A percentile compares a stretch with the other conserved stretches of the same genome.
These are phyloP conservation scores for Salix dunnii DNA, from an alignment of 345 rosid species.

Conservation along the genomic window DNA sequence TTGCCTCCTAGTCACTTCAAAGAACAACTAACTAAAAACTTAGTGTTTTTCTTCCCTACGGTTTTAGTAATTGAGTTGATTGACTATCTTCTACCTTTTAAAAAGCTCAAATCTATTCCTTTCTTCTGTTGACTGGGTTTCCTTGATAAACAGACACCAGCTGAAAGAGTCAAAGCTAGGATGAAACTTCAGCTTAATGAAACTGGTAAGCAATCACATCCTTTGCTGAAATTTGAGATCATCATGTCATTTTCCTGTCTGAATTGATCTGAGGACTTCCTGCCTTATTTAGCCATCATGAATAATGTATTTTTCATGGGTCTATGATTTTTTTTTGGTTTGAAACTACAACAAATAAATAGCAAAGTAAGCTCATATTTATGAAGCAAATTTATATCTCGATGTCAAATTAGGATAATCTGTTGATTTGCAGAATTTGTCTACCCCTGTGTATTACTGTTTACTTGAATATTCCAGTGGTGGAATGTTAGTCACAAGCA, in stretches of 20 bases:
- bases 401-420: neutral
- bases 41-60: too few relatives aligned
- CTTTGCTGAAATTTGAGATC: neutral
- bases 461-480: too few relatives aligned
- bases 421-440: neutral
- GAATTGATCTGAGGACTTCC: neutral
- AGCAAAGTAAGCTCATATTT: neutral
- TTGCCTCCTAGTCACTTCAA: neutral
- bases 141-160: constrained; percentile 56
- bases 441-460: too few relatives aligned
- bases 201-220: constrained; percentile 47
- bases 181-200: constrained; percentile 85
- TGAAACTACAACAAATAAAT: neutral
- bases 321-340: neutral
- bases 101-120: neutral
- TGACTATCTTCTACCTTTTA: neutral
- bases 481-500: too few relatives aligned
- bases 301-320: neutral
- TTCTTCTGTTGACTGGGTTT: constrained; percentile 10
- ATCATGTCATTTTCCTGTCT: neutral
- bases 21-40: too few relatives aligned
- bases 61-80: neutral
- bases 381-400: neutral
- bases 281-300: neutral
- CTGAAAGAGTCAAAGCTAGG: constrained; percentile 87